These are phyloP conservation scores for Paxillus rubicundulus DNA, from an alignment of 768 basidiomycete species.

Conservation along the genomic window DNA sequence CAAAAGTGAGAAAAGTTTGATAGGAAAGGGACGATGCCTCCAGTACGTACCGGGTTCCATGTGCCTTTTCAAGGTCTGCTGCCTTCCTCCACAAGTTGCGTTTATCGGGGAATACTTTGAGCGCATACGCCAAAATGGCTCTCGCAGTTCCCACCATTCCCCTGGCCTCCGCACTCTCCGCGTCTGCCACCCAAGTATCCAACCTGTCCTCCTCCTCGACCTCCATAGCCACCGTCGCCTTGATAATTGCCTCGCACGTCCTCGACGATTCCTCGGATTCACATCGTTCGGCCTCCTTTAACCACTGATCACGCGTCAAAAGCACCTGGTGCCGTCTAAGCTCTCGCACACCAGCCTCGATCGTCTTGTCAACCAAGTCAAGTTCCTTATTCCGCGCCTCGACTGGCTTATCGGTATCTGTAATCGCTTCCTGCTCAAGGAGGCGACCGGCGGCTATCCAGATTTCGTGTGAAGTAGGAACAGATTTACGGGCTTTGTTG, in stretches of 20 bases:
- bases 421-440: constrained; percentile 77
- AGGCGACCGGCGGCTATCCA: constrained; percentile 97
- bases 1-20: constrained; percentile 1
- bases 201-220: constrained; percentile 92
- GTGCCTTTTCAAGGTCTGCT: constrained; percentile 89
- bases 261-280: constrained; percentile 81
- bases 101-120: constrained; percentile 87
- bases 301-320: constrained; percentile 88
- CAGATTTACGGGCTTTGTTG: constrained; percentile 91
- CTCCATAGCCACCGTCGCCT: constrained; percentile 91
- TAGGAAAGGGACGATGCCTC: background rate
- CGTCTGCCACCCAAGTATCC: constrained; percentile 90
- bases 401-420: constrained; percentile 42
- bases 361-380: constrained; percentile 81
- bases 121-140: constrained; percentile 85
- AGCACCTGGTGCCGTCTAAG: constrained; percentile 83
- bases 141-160: constrained; percentile 81
- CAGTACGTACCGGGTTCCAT: constrained; percentile 68
- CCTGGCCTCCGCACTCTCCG: constrained; percentile 72
- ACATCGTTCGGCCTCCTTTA: constrained; percentile 91
- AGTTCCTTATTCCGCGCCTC: constrained; percentile 62
- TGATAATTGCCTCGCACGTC: constrained; percentile 93
- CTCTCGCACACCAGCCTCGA: constrained; percentile 78
- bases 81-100: constrained; percentile 86
- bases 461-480: constrained; percentile 96